Percentiles rank a stretch among this genome's conserved stretches.
These are phyloP conservation scores for Solanum appendiculatum DNA, from an alignment of 257 asterid species.

Conservation along the genomic window DNA sequence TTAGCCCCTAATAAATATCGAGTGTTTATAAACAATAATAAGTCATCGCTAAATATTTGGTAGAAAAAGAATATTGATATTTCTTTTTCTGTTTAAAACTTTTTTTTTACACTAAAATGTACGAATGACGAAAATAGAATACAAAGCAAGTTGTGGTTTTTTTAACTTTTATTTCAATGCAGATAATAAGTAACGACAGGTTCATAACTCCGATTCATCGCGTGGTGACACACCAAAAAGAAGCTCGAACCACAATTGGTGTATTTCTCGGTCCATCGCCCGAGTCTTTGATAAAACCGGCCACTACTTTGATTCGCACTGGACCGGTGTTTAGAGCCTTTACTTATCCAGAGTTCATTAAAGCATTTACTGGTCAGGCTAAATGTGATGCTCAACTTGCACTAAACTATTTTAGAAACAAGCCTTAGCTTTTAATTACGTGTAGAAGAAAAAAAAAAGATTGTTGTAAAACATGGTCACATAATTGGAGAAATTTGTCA, in stretches of 20 bases:
- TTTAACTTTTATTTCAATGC: not conserved
- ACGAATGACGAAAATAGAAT: not conserved
- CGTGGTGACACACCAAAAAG: constrained; percentile 36
- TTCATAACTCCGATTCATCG: constrained; percentile 43
- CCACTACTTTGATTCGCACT: not conserved
- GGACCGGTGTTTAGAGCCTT: not conserved
- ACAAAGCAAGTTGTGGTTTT: not conserved
- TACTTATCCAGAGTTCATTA: not conserved
- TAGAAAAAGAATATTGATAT: not conserved
- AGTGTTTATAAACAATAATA: not conserved
- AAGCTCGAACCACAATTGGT: constrained; percentile 3
- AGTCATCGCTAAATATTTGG: not conserved
- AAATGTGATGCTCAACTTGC: not conserved
- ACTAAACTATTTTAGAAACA: not conserved
- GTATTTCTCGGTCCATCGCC: not conserved
- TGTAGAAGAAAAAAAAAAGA: not conserved
- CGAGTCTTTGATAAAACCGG: not conserved
- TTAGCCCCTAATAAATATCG: not conserved
- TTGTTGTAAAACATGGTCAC: too few relatives aligned
- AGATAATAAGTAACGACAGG: constrained; percentile 53
- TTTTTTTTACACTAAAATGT: too few relatives aligned
- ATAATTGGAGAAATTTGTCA: not conserved
- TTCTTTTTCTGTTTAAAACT: too few relatives aligned
- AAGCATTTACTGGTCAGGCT: not conserved
- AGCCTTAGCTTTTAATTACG: not conserved